These are phyloP conservation scores for Chionographis japonica DNA, from an alignment of 106 monocot genomes.

Conservation along the genomic window DNA sequence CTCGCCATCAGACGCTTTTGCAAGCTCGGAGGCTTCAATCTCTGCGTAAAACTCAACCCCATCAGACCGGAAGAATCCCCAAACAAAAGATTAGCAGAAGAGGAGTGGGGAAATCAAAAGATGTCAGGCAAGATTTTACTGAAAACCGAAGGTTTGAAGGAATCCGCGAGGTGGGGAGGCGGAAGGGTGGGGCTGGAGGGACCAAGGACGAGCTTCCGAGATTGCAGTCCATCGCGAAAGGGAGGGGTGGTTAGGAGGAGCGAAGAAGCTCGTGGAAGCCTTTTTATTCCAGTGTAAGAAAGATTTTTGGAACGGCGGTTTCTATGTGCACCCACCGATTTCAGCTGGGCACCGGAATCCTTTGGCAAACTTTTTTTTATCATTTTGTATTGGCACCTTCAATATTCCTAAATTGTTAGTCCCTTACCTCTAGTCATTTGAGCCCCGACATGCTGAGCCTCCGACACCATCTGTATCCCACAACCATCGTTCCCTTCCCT, in stretches of 20 bases:
- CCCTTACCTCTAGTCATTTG: no score
- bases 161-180: slow-evolving; percentile 1
- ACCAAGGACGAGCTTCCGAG: slow-evolving; percentile 20
- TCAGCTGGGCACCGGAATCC: no score
- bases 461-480: no score
- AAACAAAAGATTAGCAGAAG: slow-evolving; percentile 4
- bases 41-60: slow-evolving; percentile 15
- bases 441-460: no score
- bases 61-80: neutral
- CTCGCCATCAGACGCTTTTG: slow-evolving; percentile 13
- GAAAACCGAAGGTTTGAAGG: slow-evolving; percentile 19
- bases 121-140: slow-evolving; percentile 10
- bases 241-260: neutral
- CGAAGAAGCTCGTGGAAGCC: no score
- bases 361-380: no score
- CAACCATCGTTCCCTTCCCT: no score
- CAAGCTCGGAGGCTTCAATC: slow-evolving; percentile 15
- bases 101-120: neutral
- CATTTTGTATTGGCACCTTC: no score
- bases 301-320: no score
- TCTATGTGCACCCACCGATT: no score
- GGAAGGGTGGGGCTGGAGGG: slow-evolving; percentile 9
- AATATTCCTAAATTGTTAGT: no score
- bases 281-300: no score
- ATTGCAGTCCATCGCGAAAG: slow-evolving; percentile 24